Evolutionary conservation across 2,329 filamentous ascomycete genomes (phyloP), one percentile per base, ranked within the genome.

Genomic region (Chaetomiaceae sp.): DNA sequence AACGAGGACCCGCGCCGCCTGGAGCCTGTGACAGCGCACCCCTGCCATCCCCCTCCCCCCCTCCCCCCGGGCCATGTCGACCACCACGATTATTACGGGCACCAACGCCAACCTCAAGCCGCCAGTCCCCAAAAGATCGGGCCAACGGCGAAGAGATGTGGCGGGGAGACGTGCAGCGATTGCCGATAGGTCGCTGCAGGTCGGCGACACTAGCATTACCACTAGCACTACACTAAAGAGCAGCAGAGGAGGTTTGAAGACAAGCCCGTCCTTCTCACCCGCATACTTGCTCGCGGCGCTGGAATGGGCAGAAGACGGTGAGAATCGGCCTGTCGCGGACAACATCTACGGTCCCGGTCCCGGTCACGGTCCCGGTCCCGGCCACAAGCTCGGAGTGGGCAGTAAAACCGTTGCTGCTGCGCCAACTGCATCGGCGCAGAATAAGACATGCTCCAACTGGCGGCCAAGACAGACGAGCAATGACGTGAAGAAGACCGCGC

Each of bases 251-350:
- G 32, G 20, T 18, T 16, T 51, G 27, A 48, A 38, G 5, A 21
- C 34, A 25, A 51, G 56, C 38, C 44, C 44, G 37, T 51, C 51
- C 9, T 42, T 46, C 20, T 56, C 56, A 25, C 51, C 52, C 10
- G 50, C 46, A 16, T 55, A 49, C 10, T 40, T 54, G 51, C 47
- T 56, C 11, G 51, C 52, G 14, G 51, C 48, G 23, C 37, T 53
- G 46, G 30, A 40, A 32, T 49, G 48, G 52, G 51, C 56, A 16
- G 53, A 48, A 29, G 48, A 53, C 6, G 34, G 30, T 11, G 34
- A 34, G 29, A 41, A 32, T 18, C 30, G 40, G 27, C 29, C 23
- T 30, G 14, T 23, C 16, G 16, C 20, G 27, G 25, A 20, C 13
- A 29, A 16, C 33, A 34, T 33, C 16, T 3, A 13, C 3, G 1